These are phyloP conservation scores for Phyllosticta ampelicida DNA, from an alignment of 2,329 filamentous ascomycete genomes.

Conservation along the genomic window DNA sequence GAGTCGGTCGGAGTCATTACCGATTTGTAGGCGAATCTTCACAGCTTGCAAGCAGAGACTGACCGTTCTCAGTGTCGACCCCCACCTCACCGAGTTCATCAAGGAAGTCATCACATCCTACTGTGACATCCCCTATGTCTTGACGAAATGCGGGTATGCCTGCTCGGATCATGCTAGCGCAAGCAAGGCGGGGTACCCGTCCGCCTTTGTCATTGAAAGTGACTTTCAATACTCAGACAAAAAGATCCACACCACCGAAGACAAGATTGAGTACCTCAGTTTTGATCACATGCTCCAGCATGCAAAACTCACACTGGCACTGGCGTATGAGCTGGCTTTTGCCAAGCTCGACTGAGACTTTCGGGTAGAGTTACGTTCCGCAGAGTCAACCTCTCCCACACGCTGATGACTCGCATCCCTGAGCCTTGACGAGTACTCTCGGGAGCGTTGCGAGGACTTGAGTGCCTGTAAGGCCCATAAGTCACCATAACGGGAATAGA, in stretches of 20 bases:
- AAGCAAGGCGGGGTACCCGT: slow-evolving; percentile 62
- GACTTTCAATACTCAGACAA: slow-evolving; percentile 54
- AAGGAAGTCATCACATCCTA: slow-evolving; percentile 80
- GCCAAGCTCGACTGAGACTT: slow-evolving; percentile 48
- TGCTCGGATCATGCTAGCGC: slow-evolving; percentile 67
- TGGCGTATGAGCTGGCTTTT: slow-evolving; percentile 77
- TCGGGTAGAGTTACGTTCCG: background rate
- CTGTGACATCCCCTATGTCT: slow-evolving; percentile 75
- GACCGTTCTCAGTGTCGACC: slow-evolving; percentile 47
- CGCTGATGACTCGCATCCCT: background rate
- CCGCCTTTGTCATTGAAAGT: slow-evolving; percentile 66
- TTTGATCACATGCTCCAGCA: slow-evolving; percentile 92
- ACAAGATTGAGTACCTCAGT: slow-evolving; percentile 59
- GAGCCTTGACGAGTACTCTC: background rate
- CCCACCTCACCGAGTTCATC: slow-evolving; percentile 75
- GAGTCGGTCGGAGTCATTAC: slow-evolving; percentile 89
- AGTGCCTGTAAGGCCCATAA: background rate
- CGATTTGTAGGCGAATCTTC: slow-evolving; percentile 44
- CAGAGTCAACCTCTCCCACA: background rate
- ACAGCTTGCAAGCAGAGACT: too few species aligned
- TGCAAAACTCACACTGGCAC: slow-evolving; percentile 69
- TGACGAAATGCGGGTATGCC: slow-evolving; percentile 83
- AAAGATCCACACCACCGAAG: slow-evolving; percentile 60
- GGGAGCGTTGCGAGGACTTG: background rate
- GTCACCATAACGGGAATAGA: slow-evolving; percentile 5